These are phyloP conservation scores for Linnemannia zychae DNA, from an alignment of 192 early-diverging fungal species.

Conservation along the genomic window DNA sequence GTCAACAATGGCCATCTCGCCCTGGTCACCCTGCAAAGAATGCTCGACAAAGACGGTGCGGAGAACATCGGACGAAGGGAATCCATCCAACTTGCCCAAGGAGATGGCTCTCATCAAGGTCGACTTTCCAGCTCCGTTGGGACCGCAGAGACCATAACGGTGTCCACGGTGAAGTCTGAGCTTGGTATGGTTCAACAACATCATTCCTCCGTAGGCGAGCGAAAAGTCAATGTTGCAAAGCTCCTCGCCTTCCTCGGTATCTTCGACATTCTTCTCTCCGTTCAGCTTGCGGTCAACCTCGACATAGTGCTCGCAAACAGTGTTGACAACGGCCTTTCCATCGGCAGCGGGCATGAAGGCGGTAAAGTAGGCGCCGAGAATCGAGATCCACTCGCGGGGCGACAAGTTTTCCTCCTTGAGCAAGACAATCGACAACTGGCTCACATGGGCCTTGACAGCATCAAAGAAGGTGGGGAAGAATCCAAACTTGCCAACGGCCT, in stretches of 20 bases:
- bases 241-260: constrained; percentile 68
- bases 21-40: constrained; percentile 78
- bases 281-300: constrained; percentile 63
- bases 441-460: constrained; percentile 65
- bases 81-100: constrained; percentile 85
- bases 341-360: constrained; percentile 71
- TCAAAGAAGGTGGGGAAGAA: constrained; percentile 62
- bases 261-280: constrained; percentile 53
- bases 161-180: constrained; percentile 78
- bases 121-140: constrained; percentile 89
- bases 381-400: constrained; percentile 66
- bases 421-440: constrained; percentile 43
- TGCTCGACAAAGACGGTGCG: constrained; percentile 88
- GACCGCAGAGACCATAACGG: constrained; percentile 86
- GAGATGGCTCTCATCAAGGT: constrained; percentile 90
- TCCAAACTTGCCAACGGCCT: constrained; percentile 51
- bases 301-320: constrained; percentile 65
- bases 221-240: constrained; percentile 86
- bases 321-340: constrained; percentile 66
- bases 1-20: constrained; percentile 79
- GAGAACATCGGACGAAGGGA: constrained; percentile 72
- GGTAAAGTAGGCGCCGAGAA: constrained; percentile 65
- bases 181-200: constrained; percentile 79
- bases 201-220: constrained; percentile 86
- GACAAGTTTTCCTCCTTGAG: constrained; percentile 65